Conservation (phyloP, 805 yeast genomes). For the Candida boidinii region DNA sequence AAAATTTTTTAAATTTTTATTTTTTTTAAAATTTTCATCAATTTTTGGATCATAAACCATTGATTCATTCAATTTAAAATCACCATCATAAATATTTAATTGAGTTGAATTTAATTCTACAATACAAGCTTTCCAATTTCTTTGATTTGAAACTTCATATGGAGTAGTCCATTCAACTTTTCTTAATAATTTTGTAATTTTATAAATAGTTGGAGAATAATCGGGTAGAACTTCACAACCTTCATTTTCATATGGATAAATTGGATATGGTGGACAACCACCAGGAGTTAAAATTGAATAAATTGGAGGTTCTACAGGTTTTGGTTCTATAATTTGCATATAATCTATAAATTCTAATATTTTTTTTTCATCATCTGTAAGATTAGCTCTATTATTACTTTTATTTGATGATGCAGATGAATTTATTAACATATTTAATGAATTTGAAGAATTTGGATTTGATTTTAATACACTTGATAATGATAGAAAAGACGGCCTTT, state of each 20-base stretch:
- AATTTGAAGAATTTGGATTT: too few species aligned
- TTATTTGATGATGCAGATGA: too few species aligned
- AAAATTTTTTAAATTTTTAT: constrained; percentile 8
- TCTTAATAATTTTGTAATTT: constrained; percentile 46
- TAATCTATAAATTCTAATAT: too few species aligned
- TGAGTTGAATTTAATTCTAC: constrained; percentile 84
- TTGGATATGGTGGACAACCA: constrained; percentile 24
- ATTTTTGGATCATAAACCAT: not conserved
- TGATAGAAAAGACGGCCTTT: too few species aligned
- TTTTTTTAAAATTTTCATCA: not conserved
- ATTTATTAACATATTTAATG: too few species aligned
- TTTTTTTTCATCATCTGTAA: too few species aligned
- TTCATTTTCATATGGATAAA: constrained; percentile 18
- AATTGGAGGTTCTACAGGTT: constrained; percentile 30
- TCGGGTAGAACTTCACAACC: constrained; percentile 45
- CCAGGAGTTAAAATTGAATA: constrained; percentile 28
- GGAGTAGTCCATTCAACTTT: constrained; percentile 77
- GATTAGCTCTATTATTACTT: too few species aligned
- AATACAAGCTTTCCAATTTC: constrained; percentile 64
- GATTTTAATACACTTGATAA: too few species aligned
- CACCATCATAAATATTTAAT: constrained; percentile 54
- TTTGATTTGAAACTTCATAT: constrained; percentile 52
- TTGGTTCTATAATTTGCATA: constrained; percentile 25
- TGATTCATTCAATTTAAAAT: constrained; percentile 3
- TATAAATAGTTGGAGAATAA: constrained; percentile 59